Percentiles rank a stretch among this genome's conserved stretches.
phyloP scores from a whole-genome alignment of 352 stramenopile species.

The Saprolegnia diclina region DNA sequence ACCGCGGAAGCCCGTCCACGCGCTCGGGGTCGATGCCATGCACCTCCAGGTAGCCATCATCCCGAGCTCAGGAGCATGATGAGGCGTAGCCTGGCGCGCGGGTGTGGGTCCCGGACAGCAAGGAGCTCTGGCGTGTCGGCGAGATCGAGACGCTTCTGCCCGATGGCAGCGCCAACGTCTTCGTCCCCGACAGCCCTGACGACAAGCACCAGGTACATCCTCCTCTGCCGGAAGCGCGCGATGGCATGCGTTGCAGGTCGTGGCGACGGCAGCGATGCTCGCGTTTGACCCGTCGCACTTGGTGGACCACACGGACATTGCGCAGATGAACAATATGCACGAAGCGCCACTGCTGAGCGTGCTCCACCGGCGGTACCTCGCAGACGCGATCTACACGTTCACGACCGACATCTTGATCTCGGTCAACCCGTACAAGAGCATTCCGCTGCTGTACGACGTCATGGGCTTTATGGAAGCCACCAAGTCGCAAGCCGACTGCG shows the following conservation, averaged over 20 bases:
- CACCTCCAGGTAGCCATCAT: slow-evolving; percentile 19
- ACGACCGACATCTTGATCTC: slow-evolving; percentile 78
- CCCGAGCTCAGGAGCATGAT: background rate
- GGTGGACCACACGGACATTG: slow-evolving; percentile 78
- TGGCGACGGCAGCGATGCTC: slow-evolving; percentile 15
- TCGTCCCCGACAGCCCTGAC: slow-evolving; percentile 24
- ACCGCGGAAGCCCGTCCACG: slow-evolving; percentile 6
- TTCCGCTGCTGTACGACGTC: slow-evolving; percentile 77
- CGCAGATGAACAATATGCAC: slow-evolving; percentile 88
- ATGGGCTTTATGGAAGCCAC: slow-evolving; percentile 52
- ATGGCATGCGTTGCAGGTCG: slow-evolving; percentile 5
- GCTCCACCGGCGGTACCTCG: slow-evolving; percentile 70
- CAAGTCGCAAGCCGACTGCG: slow-evolving; percentile 14
- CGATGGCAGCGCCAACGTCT: slow-evolving; percentile 12
- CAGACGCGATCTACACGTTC: slow-evolving; percentile 82
- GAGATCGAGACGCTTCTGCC: slow-evolving; percentile 49
- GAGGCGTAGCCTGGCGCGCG: slow-evolving; percentile 5
- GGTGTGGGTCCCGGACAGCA: slow-evolving; percentile 70
- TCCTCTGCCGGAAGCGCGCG: background rate
- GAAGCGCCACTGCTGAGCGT: slow-evolving; percentile 76
- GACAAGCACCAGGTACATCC: slow-evolving; percentile 24
- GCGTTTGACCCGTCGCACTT: slow-evolving; percentile 81
- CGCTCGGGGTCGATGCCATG: slow-evolving; percentile 14
- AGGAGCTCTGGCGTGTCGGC: slow-evolving; percentile 72
- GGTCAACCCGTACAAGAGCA: slow-evolving; percentile 84